Base-by-base conservation (phyloP, 345 rosid species). In the Salix purpurea region DNA sequence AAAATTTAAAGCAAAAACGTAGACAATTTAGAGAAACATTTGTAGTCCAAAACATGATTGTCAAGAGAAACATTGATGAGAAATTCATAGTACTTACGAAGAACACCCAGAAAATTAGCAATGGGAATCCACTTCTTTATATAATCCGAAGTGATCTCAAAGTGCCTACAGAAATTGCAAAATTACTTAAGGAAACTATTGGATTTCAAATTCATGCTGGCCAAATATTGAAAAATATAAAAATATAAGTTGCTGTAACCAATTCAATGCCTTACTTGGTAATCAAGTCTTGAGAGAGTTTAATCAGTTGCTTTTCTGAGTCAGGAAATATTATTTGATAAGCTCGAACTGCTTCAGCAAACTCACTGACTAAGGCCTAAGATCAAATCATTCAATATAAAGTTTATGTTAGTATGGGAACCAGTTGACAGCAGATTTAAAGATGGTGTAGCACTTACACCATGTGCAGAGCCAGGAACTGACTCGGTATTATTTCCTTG, bases 241-340 rank as follows among this genome's bases (percentile, higher is more conserved):
- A 73, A 4, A 34, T 2, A 64, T 40, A 15, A 8, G 34, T 56
- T 40, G 69, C 4, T 58, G 6, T 58, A 23, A 58, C 64, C 64
- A 58, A n/a, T 23, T 58, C 15, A 23, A 58, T 58, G 28, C 28
- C 87, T 73, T 82, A 96, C 99, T 78, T 94, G 76, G 81, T 76
- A 83, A 95, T 83, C 83, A 96, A 84, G 79, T 89, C 86, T 81
- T 83, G 86, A 23, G 94, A 91, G 52, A 96, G 93, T 86, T 82
- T 87, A 82, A 88, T 88, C 74, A 94, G 89, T 77, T 91, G 92
- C 82, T 84, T 85, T 82, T 90, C 97, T n/a, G 97, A 92, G 78
- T 96, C 95, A 0, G 97, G 97, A 90, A 96, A 96, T 84, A 96
- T 96, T 76, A 89, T 92, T 78, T 84, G 92, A 86, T 90, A 94